Base-by-base conservation (phyloP, 345 rosid genomes). In the Eucalyptus fibrosa region DNA sequence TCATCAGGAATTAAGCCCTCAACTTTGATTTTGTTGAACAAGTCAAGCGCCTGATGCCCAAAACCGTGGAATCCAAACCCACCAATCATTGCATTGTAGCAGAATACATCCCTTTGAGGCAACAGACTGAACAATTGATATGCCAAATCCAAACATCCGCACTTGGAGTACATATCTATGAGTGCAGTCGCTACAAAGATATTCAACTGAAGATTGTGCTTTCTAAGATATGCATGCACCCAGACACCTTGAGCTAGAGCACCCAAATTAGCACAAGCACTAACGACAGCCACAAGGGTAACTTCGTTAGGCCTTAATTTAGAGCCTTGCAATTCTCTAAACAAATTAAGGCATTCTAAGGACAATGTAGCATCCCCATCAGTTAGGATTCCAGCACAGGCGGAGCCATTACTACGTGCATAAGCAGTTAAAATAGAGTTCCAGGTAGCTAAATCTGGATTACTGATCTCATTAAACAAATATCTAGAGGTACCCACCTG, bases 381-480 rank as follows among this genome's bases (percentile, higher is more conserved):
- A 88, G 47, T 40, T 77, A 77, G 47, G 85, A 77, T 2, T 77
- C 47, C 85, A 40, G 47, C 30, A 77, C 45, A 77, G 85, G 16
- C 4, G 47, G 47, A 37, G 12, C 30, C 5, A 30, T 72, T 42
- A 83, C 8, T 44, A 88, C 85, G 44, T 59, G 96, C 95, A 89
- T 94, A 94, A 44, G 97, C 96, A 89, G 90, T 50, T n/a, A 96
- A 91, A 62, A 95, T 89, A 26, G 95, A 92, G 72, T 96, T 96
- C 96, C 98, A 95, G 5, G 93, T 89, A 32, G 95, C 94, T 88
- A 95, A 94, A 94, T 96, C 96, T 11, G 96, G 97, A 69, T 81
- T 88, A 23, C 67, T 85, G 77, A 95, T 95, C 86, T 90, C 94
- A 88, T 93, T 91, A 82, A 96, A 96, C 90, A 96, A 12, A 72